Evolutionary conservation across 176 grass and related monocot genomes (phyloP).

Genomic region (Oryza glaberrima): DNA sequence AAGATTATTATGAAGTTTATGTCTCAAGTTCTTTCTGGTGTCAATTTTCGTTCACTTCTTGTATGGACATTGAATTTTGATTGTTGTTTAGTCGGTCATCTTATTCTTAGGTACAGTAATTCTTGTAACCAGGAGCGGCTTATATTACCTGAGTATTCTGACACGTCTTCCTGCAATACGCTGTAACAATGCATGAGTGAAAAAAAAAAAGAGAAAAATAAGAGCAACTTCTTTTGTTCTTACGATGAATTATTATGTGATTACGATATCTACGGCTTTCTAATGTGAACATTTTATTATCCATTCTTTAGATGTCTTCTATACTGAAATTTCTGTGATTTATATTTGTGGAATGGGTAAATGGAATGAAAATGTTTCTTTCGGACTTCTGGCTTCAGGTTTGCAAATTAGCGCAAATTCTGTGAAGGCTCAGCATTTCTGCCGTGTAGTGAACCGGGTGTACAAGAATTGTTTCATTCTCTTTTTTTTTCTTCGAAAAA

Average conservation of each 20-base stretch:
- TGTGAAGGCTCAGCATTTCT: background rate
- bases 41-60: constrained; percentile 29
- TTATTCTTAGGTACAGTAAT: constrained; percentile 42
- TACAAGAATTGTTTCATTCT: background rate
- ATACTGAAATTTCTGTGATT: background rate
- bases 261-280: background rate
- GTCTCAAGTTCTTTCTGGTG: background rate
- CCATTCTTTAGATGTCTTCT: background rate
- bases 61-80: constrained; percentile 28
- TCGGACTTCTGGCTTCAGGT: background rate
- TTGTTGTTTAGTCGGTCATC: constrained; percentile 31
- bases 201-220: background rate
- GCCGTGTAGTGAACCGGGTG: background rate
- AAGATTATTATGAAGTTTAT: constrained; percentile 16
- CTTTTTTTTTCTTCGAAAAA: too few species aligned
- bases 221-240: background rate
- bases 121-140: constrained; percentile 44
- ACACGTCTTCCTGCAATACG: constrained; percentile 30
- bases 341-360: background rate
- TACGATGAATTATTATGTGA: background rate
- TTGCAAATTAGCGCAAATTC: background rate
- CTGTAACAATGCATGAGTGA: constrained; percentile 24
- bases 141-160: constrained; percentile 14
- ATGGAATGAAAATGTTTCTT: background rate
- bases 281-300: background rate